Evolutionary conservation across 495 filamentous ascomycete species (phyloP), one percentile per base, ranked within the genome.

Genomic region (Annulohypoxylon stygium): DNA sequence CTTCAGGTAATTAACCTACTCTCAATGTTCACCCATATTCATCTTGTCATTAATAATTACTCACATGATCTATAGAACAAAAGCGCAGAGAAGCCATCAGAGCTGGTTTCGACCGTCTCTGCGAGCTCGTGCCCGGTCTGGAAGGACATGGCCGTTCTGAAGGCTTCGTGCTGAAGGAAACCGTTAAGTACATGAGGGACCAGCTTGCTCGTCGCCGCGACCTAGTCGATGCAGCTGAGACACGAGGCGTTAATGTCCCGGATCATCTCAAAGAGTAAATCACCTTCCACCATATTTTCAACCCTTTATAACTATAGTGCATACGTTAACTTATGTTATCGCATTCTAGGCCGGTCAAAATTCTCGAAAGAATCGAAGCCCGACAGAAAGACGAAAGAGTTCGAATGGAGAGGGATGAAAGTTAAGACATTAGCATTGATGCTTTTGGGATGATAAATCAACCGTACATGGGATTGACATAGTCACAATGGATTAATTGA

Each of bases 81-180:
- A 97, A 97, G 81, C 91, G 95, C 11, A 90, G 95, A 34, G 88
- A 92, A 72, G 91, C 91, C 3, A 97, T 98, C 68, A 88, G 95
- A 33, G 89, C 92, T 34, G 93, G 91, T n/a, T 97, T 96, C 72
- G 94, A 97, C 80, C 85, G 89, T 18, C 85, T 98, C 2, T 91
- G 92, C n/a, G 87, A 90, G 50, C 85, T 95, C 45, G 93, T 97
- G 16, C 95, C 95, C 0, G 94, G 93, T 0, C 80, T 95, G 14
- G 89, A 92, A 76, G 94, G 94, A 6, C 91, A 94, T 77, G 93
- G 91, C 0, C 87, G 94, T 37, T 96, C 93, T 71, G 95, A 98
- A 82, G 92, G 91, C 47, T 84, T 93, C 23, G 93, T 98, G 14
- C 83, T 98, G 16, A 88, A 89, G 61, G 90, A 89, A 74, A 94